Conservation (phyloP, 345 rosid genomes). For the Eutrema heterophyllum region DNA sequence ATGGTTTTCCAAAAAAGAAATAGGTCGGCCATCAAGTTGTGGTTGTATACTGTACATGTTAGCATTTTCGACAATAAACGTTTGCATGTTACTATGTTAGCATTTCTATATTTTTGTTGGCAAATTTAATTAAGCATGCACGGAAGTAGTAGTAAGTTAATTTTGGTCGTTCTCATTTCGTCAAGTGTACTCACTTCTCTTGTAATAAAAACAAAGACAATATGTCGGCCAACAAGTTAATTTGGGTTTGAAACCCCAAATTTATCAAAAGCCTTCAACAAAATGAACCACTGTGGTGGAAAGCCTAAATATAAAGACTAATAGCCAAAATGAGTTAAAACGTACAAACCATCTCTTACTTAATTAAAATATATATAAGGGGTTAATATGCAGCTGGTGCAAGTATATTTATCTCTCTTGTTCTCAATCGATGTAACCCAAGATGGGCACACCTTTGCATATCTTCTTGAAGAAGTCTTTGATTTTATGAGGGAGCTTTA, state of each 20-base stretch:
- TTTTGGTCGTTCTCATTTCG: neutral
- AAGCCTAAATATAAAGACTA: neutral
- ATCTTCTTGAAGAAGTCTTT: no score
- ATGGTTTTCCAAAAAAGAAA: neutral
- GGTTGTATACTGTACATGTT: neutral
- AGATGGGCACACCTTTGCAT: no score
- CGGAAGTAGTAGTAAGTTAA: neutral
- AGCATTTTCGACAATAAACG: neutral
- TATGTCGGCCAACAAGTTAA: constrained; percentile 6
- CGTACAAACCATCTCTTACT: no score
- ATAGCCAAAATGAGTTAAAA: no score
- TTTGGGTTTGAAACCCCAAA: neutral
- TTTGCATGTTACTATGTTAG: neutral
- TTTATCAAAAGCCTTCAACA: neutral
- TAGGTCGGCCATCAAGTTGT: constrained; percentile 30
- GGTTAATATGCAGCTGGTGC: no score
- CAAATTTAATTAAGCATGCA: neutral
- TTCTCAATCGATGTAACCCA: no score
- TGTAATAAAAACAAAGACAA: neutral
- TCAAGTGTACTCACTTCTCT: neutral
- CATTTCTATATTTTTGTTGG: neutral
- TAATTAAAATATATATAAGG: no score
- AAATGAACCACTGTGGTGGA: neutral
- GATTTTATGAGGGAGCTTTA: no score
- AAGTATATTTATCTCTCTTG: no score